Evolutionary conservation across 768 basidiomycete species (phyloP).

Genomic region (Panellus pusillus): DNA sequence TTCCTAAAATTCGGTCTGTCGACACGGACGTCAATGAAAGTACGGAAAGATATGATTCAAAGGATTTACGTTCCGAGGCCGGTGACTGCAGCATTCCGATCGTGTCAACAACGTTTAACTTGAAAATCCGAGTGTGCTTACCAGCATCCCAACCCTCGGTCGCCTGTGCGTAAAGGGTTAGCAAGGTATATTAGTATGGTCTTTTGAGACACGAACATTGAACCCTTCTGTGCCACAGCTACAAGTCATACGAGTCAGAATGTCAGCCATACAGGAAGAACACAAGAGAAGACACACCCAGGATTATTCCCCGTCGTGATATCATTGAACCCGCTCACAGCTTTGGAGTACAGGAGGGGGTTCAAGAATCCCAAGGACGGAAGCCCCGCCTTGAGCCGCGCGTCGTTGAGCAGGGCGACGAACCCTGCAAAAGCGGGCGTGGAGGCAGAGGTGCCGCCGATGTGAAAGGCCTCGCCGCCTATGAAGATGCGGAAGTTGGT

Average conservation of each 20-base stretch:
- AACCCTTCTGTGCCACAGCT: constrained; percentile 57
- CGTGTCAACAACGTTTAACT: constrained; percentile 23
- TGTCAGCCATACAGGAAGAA: background rate
- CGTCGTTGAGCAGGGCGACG: constrained; percentile 64
- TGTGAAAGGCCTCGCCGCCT: constrained; percentile 13
- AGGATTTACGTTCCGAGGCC: constrained; percentile 46
- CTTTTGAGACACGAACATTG: constrained; percentile 40
- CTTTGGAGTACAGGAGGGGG: constrained; percentile 54
- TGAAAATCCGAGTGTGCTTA: constrained; percentile 30
- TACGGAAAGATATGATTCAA: too few species aligned
- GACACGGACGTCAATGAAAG: too few species aligned
- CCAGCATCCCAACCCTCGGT: constrained; percentile 60
- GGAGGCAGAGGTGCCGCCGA: constrained; percentile 29
- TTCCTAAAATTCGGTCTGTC: too few species aligned
- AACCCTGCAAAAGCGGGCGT: constrained; percentile 46
- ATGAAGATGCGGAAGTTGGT: constrained; percentile 24
- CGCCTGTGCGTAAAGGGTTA: constrained; percentile 29
- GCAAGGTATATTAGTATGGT: background rate
- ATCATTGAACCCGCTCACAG: constrained; percentile 48
- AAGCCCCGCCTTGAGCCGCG: constrained; percentile 44
- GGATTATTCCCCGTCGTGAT: constrained; percentile 54
- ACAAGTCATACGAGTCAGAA: too few species aligned
- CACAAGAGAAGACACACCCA: too few species aligned
- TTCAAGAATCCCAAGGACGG: constrained; percentile 62
- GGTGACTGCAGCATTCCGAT: constrained; percentile 36